Evolutionary conservation across 192 early-diverging fungal genomes (phyloP), one percentile per base, ranked within the genome.

Genomic region (Entomortierella lignicola): DNA sequence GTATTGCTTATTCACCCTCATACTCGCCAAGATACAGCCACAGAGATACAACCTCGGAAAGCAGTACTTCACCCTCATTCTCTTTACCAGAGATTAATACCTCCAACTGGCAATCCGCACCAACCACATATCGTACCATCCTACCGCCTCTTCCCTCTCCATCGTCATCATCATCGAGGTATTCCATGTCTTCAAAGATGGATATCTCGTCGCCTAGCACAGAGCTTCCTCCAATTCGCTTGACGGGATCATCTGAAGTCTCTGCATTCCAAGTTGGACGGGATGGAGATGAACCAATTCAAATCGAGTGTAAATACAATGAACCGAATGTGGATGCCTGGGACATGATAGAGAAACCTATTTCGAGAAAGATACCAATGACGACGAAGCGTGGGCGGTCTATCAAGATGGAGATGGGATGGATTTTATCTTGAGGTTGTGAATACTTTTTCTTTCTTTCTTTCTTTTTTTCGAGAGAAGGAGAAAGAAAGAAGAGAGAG

Each of bases 291-390:
- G 57, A 69, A 51, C 66, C 75, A 0, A 27, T 79, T 20, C 53
- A 77, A 48, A 77, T 77, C 43, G 67, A 69, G 57, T 79, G 75
- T 67, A 79, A 79, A 42, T 79, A 79, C 63, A 79, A 79, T 47
- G 75, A 79, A 51, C 75, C 75, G 1, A 70, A 79, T 32, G 67
- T 79, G 8, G 75, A 79, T 55, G 75, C 75, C 11, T 79, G 75
- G 75, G 75, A 79, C 30, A 54, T 79, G 75, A 79, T 79, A 18
- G 75, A 79, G 51, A 69, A 70, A 25, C 75, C 75, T 20, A 59
- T 79, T 32, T 77, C 73, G 7, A 48, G 73, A 29, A 69, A 54
- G 27, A 60, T 69, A 8, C 67, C 75, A 10, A 12, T 79, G 62
- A 70, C 61, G 8, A 79, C 75, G 3, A 79, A 70, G 57, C 75